phyloP scores from a whole-genome alignment of 805 yeast genomes.

The Diddensiella transvaalensis region DNA sequence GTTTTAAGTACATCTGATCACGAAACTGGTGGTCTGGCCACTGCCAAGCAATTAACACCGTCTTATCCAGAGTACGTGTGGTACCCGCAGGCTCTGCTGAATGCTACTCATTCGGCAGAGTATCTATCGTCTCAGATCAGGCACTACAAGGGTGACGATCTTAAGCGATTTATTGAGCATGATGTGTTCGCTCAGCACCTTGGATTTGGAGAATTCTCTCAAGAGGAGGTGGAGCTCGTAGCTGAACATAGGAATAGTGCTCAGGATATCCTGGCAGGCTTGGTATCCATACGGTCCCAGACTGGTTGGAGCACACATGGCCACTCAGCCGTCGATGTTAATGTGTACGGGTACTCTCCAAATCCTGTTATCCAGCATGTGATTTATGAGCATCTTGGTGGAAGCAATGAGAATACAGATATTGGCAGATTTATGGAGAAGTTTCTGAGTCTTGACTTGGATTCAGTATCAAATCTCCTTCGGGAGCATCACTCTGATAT shows the following conservation, averaged over 20 bases:
- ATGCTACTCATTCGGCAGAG: conserved; percentile 77
- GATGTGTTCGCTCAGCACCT: conserved; percentile 60
- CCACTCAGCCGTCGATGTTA: conserved; percentile 89
- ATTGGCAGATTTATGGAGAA: conserved; percentile 70
- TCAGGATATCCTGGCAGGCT: conserved; percentile 54
- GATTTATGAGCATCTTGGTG: conserved; percentile 49
- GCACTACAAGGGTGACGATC: conserved; percentile 31
- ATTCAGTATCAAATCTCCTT: conserved; percentile 28
- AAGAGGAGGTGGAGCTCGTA: conserved; percentile 50
- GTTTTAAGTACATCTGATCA: conserved; percentile 86
- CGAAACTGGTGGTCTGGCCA: conserved; percentile 93
- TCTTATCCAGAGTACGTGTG: conserved; percentile 82
- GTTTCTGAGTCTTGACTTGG: conserved; percentile 38
- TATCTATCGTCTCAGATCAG: conserved; percentile 50
- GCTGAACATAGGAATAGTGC: conserved; percentile 35
- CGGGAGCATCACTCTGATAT: conserved; percentile 15
- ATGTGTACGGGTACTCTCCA: conserved; percentile 77
- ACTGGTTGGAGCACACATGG: conserved; percentile 98
- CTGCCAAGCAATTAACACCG: conserved; percentile 69
- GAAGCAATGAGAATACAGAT: conserved; percentile 84
- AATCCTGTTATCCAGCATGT: conserved; percentile 30
- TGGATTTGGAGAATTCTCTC: conserved; percentile 58
- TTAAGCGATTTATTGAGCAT: conserved; percentile 46
- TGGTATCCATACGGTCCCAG: conserved; percentile 78
- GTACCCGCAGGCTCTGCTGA: conserved; percentile 73